Evolutionary conservation across 2,329 filamentous ascomycete species (phyloP).

Genomic region (Penicillium palitans): DNA sequence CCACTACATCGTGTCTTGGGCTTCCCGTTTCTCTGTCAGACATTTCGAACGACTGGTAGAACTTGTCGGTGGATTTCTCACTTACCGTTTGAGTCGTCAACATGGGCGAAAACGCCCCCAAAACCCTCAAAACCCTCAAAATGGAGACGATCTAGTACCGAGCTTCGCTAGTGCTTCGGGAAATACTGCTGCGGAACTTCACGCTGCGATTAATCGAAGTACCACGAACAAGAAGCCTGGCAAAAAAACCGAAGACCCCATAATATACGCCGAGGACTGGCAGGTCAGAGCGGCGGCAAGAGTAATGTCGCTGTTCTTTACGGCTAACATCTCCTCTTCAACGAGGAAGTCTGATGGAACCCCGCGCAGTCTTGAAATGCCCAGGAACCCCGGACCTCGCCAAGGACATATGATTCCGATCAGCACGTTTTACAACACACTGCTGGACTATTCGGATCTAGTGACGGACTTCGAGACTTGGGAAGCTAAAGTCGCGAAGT

Average conservation of each 20-base stretch:
- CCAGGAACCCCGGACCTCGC: constrained; percentile 45
- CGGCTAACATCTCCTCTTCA: constrained; percentile 67
- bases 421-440: constrained; percentile 82
- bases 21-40: constrained; percentile 66
- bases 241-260: constrained; percentile 51
- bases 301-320: constrained; percentile 77
- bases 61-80: constrained; percentile 74
- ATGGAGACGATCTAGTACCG: constrained; percentile 62
- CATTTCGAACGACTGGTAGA: constrained; percentile 75
- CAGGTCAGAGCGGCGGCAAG: constrained; percentile 79
- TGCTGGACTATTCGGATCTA: constrained; percentile 83
- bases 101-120: constrained; percentile 65
- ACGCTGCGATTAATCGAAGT: constrained; percentile 67
- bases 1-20: constrained; percentile 74
- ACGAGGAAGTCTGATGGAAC: constrained; percentile 41
- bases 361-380: constrained; percentile 19
- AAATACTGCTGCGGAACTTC: constrained; percentile 66
- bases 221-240: constrained; percentile 54
- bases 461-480: constrained; percentile 84
- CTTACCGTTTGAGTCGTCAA: constrained; percentile 73
- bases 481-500: constrained; percentile 72
- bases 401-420: constrained; percentile 72
- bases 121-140: constrained; percentile 59
- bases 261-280: constrained; percentile 80
- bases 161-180: constrained; percentile 67